Percentiles rank a stretch among this genome's conserved stretches.
Conservation (phyloP, 1,139 yeast species). For the Debaryomyces coudertii region DNA sequence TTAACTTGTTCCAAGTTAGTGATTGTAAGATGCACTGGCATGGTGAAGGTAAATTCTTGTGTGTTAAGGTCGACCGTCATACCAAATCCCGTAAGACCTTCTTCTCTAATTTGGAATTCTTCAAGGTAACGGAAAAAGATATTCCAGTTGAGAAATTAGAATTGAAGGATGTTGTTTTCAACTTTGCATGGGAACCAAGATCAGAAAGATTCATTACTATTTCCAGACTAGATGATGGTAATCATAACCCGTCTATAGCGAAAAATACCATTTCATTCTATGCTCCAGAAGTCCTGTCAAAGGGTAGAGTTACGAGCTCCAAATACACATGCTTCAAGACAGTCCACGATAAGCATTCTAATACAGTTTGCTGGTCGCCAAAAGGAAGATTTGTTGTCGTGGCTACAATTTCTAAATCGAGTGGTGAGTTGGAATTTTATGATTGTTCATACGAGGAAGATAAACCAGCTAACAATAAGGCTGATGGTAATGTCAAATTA, state of each 20-base stretch:
- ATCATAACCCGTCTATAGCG: conserved; percentile 69
- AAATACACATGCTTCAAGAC: conserved; percentile 45
- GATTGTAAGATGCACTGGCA: conserved; percentile 97
- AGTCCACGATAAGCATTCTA: conserved; percentile 65
- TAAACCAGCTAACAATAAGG: conserved; percentile 34
- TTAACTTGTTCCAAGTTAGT: conserved; percentile 91
- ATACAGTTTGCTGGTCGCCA: conserved; percentile 88
- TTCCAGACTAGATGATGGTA: conserved; percentile 64
- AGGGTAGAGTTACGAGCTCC: conserved; percentile 62
- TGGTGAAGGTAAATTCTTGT: conserved; percentile 77
- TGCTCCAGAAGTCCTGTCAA: conserved; percentile 90
- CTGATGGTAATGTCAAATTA: conserved; percentile 58
- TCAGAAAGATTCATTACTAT: conserved; percentile 85
- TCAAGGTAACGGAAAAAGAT: conserved; percentile 84
- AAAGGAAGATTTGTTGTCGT: conserved; percentile 86
- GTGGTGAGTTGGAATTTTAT: conserved; percentile 79
- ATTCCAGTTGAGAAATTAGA: conserved; percentile 95
- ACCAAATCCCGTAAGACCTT: conserved; percentile 92
- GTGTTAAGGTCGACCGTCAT: conserved; percentile 96
- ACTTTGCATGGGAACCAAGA: conserved; percentile 96
- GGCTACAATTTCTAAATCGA: conserved; percentile 67
- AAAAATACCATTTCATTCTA: conserved; percentile 77
- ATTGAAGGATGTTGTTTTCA: conserved; percentile 83
- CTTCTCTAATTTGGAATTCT: conserved; percentile 91
- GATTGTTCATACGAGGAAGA: conserved; percentile 86